These are phyloP conservation scores for Astraeus odoratus DNA, from an alignment of 768 basidiomycete species.

Conservation along the genomic window DNA sequence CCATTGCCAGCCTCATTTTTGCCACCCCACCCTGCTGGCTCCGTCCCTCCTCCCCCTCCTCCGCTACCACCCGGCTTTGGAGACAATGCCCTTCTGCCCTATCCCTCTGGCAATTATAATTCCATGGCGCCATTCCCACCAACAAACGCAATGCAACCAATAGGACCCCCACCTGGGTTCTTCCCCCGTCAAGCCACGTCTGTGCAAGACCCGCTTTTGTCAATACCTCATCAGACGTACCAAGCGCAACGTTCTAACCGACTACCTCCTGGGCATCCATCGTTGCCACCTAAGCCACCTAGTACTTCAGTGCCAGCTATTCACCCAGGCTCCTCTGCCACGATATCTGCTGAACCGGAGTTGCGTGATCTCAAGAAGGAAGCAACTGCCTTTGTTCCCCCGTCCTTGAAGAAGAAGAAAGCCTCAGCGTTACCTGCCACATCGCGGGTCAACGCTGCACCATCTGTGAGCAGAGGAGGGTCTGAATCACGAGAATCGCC, in stretches of 20 bases:
- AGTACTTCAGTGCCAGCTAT: conserved; percentile 37
- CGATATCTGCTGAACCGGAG: conserved; percentile 78
- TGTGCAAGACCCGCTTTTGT: conserved; percentile 71
- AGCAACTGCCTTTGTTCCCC: conserved; percentile 85
- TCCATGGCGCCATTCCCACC: conserved; percentile 20
- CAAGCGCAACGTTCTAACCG: conserved; percentile 60
- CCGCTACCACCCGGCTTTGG: conserved; percentile 8
- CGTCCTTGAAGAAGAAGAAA: conserved; percentile 73
- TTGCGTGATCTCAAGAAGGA: conserved; percentile 94
- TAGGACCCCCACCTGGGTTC: conserved; percentile 54
- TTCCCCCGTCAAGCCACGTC: conserved; percentile 48
- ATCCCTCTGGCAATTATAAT: conserved; percentile 8
- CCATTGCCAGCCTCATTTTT: conserved; percentile 6
- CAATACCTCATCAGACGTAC: conserved; percentile 71
- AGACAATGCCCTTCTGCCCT: background rate
- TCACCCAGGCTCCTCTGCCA: conserved; percentile 45
- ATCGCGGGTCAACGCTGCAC: conserved; percentile 58
- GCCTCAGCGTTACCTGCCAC: conserved; percentile 27
- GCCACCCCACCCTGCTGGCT: conserved; percentile 1
- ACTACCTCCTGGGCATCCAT: conserved; percentile 31
- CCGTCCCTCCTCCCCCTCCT: conserved; percentile 18
- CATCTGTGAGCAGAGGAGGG: conserved; percentile 33
- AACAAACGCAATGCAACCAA: conserved; percentile 19
- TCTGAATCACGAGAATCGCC: conserved; percentile 17
- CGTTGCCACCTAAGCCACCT: conserved; percentile 38